Evolutionary conservation across 2,329 filamentous ascomycete species (phyloP).

Genomic region (Basipetospora chlamydospora): DNA sequence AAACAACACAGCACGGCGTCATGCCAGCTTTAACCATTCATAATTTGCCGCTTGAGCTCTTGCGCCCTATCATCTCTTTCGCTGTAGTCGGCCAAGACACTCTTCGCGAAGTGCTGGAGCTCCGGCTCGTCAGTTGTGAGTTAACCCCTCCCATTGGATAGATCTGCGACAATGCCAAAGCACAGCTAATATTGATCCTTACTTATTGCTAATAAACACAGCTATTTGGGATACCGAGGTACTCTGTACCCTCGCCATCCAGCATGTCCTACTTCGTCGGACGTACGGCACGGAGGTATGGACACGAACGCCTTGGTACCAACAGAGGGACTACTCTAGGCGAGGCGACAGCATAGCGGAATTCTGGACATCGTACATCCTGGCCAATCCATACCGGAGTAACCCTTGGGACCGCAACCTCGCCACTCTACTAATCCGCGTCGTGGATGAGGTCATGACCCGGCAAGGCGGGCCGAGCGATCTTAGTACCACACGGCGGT

Average conservation of each 20-base stretch:
- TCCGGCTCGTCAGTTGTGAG: not conserved
- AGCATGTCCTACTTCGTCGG: not conserved
- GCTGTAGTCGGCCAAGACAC: not conserved
- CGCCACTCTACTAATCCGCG: not conserved
- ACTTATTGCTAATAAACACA: not conserved
- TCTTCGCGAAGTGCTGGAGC: not conserved
- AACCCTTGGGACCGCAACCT: not conserved
- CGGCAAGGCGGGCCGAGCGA: not conserved
- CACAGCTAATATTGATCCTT: not conserved
- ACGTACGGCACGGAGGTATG: not conserved
- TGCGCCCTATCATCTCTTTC: not conserved
- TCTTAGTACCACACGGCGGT: not conserved
- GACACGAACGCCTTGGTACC: not conserved
- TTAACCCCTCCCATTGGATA: not conserved
- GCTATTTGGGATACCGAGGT: not conserved
- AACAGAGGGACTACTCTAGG: not conserved
- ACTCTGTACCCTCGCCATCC: not conserved
- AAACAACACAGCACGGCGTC: no score
- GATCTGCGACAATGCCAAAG: not conserved
- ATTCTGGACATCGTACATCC: not conserved
- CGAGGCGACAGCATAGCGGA: not conserved
- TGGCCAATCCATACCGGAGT: not conserved
- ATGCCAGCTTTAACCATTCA: no score
- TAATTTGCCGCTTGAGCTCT: not conserved
- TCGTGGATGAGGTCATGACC: not conserved